A percentile compares a stretch with the other conserved stretches of the same genome.
Evolutionary conservation across 352 stramenopile genomes (phyloP).

Genomic region (Globisporangium splendens): DNA sequence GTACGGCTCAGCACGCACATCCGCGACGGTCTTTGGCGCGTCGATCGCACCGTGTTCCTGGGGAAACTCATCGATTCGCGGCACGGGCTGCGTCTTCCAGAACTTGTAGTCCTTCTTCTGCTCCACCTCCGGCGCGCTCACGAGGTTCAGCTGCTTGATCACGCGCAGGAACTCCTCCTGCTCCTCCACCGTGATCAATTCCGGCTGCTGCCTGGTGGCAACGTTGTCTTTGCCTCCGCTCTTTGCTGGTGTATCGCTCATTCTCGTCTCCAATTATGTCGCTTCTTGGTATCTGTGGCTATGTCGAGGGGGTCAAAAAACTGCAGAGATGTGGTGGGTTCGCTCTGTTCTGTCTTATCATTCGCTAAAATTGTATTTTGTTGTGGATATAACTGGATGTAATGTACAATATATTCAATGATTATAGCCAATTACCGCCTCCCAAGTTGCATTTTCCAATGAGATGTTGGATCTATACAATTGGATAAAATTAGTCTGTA

Average conservation of each 20-base stretch:
- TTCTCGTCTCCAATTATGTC: not conserved
- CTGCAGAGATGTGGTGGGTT: not conserved
- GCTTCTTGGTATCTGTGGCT: not conserved
- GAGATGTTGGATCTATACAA: too few species aligned
- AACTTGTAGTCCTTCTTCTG: constrained; percentile 76
- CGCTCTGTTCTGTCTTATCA: not conserved
- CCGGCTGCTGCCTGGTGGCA: constrained; percentile 9
- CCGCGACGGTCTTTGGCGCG: constrained; percentile 78
- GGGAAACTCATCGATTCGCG: constrained; percentile 58
- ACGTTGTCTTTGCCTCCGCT: constrained; percentile 7
- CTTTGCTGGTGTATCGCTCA: not conserved
- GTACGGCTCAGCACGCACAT: constrained; percentile 93
- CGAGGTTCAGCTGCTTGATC: constrained; percentile 61
- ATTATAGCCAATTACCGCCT: too few species aligned
- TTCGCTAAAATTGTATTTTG: not conserved
- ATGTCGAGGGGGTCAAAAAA: not conserved
- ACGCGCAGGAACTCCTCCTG: constrained; percentile 70
- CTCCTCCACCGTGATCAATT: constrained; percentile 50
- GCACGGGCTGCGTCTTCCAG: constrained; percentile 90
- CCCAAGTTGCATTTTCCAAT: too few species aligned
- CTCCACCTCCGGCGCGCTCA: constrained; percentile 19
- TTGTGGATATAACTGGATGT: too few species aligned
- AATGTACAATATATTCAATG: too few species aligned
- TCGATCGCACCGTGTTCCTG: constrained; percentile 92
- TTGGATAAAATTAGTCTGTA: too few species aligned